Evolutionary conservation across 345 rosid species (phyloP).

Genomic region (Citropsis articulata): DNA sequence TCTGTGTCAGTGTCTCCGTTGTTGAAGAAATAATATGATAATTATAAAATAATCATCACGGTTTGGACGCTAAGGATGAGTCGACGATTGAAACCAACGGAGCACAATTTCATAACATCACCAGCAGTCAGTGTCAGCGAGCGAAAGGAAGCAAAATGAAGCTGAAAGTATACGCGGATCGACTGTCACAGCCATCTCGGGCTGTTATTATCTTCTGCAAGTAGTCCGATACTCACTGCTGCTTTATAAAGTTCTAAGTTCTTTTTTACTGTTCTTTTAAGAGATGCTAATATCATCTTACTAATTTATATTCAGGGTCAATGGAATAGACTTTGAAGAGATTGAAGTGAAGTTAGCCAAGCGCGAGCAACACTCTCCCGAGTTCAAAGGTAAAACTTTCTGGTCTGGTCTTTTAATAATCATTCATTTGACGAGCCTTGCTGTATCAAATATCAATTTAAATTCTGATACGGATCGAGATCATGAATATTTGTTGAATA

Average conservation of each 20-base stretch:
- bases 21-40: too few species aligned
- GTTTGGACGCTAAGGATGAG: not conserved
- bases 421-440: not conserved
- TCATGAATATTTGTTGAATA: not conserved
- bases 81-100: not conserved
- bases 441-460: not conserved
- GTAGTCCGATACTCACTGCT: conserved; percentile 28
- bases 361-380: conserved; percentile 55
- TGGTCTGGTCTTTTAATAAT: not conserved
- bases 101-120: not conserved
- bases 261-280: not conserved
- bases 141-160: conserved; percentile 28
- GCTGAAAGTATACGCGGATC: conserved; percentile 72
- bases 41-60: too few species aligned
- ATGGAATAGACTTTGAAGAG: conserved; percentile 81
- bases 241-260: not conserved
- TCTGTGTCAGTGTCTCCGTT: too few species aligned
- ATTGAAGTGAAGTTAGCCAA: conserved; percentile 42
- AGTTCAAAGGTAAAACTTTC: conserved; percentile 50
- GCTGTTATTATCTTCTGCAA: conserved; percentile 87
- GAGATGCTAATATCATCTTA: not conserved
- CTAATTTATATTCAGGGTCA: conserved; percentile 34
- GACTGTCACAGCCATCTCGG: conserved; percentile 81
- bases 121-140: not conserved
- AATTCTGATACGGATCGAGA: not conserved